phyloP scores from a whole-genome alignment of 2,329 filamentous ascomycete species.

The Cytospora leucostoma region DNA sequence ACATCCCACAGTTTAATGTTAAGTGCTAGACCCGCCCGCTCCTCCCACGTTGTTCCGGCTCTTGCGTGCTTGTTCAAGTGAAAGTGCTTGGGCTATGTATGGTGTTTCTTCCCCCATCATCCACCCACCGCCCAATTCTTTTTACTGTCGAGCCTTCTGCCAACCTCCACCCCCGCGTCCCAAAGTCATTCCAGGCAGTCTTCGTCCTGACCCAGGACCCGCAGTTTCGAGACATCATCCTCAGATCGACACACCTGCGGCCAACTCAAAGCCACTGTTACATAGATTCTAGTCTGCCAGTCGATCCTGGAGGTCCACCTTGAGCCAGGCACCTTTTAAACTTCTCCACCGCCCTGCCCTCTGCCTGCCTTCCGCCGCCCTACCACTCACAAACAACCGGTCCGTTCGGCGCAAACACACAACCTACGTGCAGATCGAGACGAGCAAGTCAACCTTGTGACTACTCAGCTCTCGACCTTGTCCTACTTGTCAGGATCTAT shows the following conservation, averaged over 20 bases:
- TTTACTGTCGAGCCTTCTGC: conserved; percentile 5
- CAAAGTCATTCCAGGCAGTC: conserved; percentile 12
- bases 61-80: conserved; percentile 20
- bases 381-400: conserved; percentile 5
- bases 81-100: background rate
- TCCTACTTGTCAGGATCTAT: background rate
- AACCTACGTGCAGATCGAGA: conserved; percentile 12
- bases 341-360: conserved; percentile 16
- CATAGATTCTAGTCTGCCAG: conserved; percentile 4
- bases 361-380: background rate
- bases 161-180: background rate
- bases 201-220: conserved; percentile 21
- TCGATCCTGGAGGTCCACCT: conserved; percentile 17
- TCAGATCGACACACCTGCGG: conserved; percentile 12
- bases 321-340: conserved; percentile 21
- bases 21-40: conserved; percentile 20
- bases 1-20: conserved; percentile 20
- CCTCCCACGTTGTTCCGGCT: conserved; percentile 16
- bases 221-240: conserved; percentile 25
- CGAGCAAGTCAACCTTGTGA: conserved; percentile 5
- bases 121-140: conserved; percentile 6
- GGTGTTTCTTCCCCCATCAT: conserved; percentile 6
- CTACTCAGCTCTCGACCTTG: background rate
- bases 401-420: conserved; percentile 14
- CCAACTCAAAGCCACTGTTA: background rate